Evolutionary conservation across 345 rosid species (phyloP), one percentile per base, ranked within the genome.

Genomic region (Mercurialis annua): DNA sequence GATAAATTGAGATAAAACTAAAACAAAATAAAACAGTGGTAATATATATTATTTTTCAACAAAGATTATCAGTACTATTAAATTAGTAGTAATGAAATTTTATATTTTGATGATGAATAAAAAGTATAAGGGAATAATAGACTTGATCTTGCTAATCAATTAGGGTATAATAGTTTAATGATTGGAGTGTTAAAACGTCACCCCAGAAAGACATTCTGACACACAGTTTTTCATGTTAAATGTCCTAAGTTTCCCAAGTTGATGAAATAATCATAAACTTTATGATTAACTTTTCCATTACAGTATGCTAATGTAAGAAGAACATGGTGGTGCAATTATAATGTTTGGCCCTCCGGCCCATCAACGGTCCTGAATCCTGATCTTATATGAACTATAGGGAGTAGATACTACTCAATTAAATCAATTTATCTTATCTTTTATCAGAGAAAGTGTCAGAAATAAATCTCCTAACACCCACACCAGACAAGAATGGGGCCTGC

Each of bases 401-500:
- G 0, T 3, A 68, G 70, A 71, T 23, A 59, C 15, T 27, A 63
- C 60, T 17, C 31, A 18, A 54, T 54, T 17, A 26, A 47, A 65
- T 68, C 63, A 34, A n/a, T 42, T 66, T 43, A 40, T 38, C 53
- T 33, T 67, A 59, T 50, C 9, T 10, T 54, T 44, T 2, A 47
- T 8, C 23, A 42, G 44, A 48, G 63, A 62, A 68, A 48, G 40
- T 21, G 10, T 9, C 58, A 9, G 10, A 46, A 20, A 21, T 38
- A 38, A 11, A 38, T 34, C 64, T 38, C 48, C 43, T 33, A 38
- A 33, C 60, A 49, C 34, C 36, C 65, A 64, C 61, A 69, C 63
- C 46, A 54, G 77, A 73, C 76, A 72, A 75, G 48, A 36, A 15
- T 42, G 60, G 71, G 67, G 38, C 64, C 71, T 14, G 66, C 72